Evolutionary conservation across 805 yeast species (phyloP).

Genomic region (Priceomyces fermenticarens): DNA sequence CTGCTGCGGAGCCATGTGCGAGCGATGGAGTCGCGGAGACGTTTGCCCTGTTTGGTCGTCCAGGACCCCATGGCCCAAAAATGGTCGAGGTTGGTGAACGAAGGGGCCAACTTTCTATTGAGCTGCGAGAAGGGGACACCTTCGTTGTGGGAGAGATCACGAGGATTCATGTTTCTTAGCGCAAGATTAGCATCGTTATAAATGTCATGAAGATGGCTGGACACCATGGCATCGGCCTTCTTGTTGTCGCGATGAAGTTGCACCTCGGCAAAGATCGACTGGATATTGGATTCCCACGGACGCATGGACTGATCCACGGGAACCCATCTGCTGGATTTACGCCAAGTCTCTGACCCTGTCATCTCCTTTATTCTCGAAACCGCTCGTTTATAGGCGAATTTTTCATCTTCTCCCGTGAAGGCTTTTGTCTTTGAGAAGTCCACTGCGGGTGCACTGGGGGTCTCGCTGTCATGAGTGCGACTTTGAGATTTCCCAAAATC

Average conservation of each 20-base stretch:
- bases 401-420: slow-evolving; percentile 76
- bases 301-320: slow-evolving; percentile 52
- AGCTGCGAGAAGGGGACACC: slow-evolving; percentile 21
- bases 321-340: slow-evolving; percentile 47
- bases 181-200: no score
- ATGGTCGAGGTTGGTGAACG: slow-evolving; percentile 33
- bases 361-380: slow-evolving; percentile 62
- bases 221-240: slow-evolving; percentile 9
- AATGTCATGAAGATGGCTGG: slow-evolving; percentile 3
- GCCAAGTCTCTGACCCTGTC: slow-evolving; percentile 54
- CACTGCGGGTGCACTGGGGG: slow-evolving; percentile 3
- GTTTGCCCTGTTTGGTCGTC: slow-evolving; percentile 44
- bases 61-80: slow-evolving; percentile 71
- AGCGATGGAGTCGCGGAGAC: slow-evolving; percentile 53
- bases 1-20: slow-evolving; percentile 50
- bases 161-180: slow-evolving; percentile 15
- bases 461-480: slow-evolving; percentile 4
- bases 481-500: slow-evolving; percentile 27
- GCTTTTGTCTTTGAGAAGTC: slow-evolving; percentile 48
- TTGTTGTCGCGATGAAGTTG: slow-evolving; percentile 4
- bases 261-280: neutral
- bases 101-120: slow-evolving; percentile 21
- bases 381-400: slow-evolving; percentile 70
- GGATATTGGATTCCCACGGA: slow-evolving; percentile 47
- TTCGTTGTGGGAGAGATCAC: slow-evolving; percentile 18